These are phyloP conservation scores for Candida silvicultrix DNA, from an alignment of 805 yeast genomes.

Conservation along the genomic window DNA sequence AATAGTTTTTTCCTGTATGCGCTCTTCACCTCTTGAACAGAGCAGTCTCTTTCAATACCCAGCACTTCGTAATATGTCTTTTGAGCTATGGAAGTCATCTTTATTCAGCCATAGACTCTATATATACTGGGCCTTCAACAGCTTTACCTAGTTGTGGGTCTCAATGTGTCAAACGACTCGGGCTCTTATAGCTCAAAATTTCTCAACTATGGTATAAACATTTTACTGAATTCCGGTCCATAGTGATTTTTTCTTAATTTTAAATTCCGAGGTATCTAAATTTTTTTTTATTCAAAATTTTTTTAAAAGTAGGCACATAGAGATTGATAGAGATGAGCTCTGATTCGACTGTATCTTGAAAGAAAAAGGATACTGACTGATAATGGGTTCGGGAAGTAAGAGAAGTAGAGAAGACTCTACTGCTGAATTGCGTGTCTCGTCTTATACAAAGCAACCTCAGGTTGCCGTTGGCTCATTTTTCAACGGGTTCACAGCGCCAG, in stretches of 20 bases:
- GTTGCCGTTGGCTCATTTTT: constrained; percentile 68
- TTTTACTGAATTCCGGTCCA: constrained; percentile 1
- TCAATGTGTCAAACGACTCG: too few relatives aligned
- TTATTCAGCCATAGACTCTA: too few relatives aligned
- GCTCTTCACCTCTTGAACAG: constrained; percentile 37
- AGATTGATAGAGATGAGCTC: not conserved
- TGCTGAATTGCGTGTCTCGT: constrained; percentile 34
- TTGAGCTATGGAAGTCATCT: constrained; percentile 6
- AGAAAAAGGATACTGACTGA: not conserved
- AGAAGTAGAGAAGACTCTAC: constrained; percentile 30
- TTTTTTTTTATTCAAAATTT: not conserved
- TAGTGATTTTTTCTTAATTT: not conserved
- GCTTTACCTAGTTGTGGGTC: too few relatives aligned
- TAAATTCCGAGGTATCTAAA: not conserved
- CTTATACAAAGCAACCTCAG: constrained; percentile 34
- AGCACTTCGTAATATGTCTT: constrained; percentile 50
- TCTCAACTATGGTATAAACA: not conserved
- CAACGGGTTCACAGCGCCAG: constrained; percentile 66
- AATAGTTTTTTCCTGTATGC: constrained; percentile 64
- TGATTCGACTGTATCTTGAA: not conserved
- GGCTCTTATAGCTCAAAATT: too few relatives aligned
- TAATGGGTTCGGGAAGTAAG: constrained; percentile 11
- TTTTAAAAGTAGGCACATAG: not conserved
- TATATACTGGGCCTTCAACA: too few relatives aligned
- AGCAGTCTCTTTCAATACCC: constrained; percentile 37